Evolutionary conservation across 352 stramenopile genomes (phyloP).

Genomic region (Pythium rishiriense): DNA sequence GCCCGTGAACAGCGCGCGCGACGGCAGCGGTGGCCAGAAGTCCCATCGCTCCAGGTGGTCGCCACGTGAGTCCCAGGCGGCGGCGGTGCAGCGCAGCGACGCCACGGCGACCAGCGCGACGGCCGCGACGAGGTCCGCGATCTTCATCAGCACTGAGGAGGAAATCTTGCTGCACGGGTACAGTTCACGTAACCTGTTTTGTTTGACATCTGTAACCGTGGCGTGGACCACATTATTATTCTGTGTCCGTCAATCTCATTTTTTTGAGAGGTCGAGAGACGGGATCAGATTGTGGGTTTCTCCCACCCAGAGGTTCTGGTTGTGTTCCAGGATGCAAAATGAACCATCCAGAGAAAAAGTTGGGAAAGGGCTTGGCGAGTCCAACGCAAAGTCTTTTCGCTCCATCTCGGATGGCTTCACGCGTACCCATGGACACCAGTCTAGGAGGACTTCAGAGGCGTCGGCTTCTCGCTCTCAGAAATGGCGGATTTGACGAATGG

Average conservation of each 20-base stretch:
- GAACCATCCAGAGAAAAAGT: neutral
- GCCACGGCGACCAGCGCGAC: neutral
- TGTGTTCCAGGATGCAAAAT: neutral
- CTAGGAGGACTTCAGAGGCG: too few relatives aligned
- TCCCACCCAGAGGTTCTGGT: neutral
- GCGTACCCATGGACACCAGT: too few relatives aligned
- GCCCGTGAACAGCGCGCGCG: constrained; percentile 51
- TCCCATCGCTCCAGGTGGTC: constrained; percentile 48
- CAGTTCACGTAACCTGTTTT: neutral
- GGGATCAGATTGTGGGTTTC: neutral
- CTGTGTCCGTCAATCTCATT: neutral
- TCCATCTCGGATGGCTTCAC: too few relatives aligned
- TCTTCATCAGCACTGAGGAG: neutral
- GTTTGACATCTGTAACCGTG: neutral
- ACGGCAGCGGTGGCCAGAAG: constrained; percentile 58
- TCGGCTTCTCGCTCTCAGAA: too few relatives aligned
- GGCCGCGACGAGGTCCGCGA: neutral
- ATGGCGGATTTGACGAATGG: too few relatives aligned
- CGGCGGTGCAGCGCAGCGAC: constrained; percentile 4
- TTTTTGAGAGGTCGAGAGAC: neutral
- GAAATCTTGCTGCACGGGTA: neutral
- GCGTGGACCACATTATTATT: constrained; percentile 5
- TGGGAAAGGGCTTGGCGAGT: neutral
- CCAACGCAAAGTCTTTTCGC: too few relatives aligned
- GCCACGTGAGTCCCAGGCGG: neutral